Conservation (phyloP, 148 eudicot genomes). For the Rheum nobile region DNA sequence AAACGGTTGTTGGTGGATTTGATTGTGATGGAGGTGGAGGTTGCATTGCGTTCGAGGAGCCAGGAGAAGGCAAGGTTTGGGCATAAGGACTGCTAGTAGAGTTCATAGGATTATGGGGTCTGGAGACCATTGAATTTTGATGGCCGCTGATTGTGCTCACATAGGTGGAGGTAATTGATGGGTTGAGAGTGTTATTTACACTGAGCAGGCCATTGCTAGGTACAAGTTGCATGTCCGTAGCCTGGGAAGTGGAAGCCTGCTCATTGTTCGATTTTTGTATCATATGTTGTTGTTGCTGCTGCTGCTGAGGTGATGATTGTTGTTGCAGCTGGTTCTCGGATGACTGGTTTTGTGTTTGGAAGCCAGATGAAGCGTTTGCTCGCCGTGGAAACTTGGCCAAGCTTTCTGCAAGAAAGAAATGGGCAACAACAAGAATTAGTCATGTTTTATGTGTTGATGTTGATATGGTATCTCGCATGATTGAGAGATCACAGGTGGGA, state of each 20-base stretch:
- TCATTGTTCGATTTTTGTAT: slow-evolving; percentile 48
- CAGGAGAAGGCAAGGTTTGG: no score
- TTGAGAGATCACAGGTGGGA: no score
- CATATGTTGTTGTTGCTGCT: slow-evolving; percentile 26
- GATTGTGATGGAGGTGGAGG: slow-evolving; percentile 35
- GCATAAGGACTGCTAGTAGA: slow-evolving; percentile 38
- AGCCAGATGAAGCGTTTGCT: slow-evolving; percentile 38
- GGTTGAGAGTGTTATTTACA: no score
- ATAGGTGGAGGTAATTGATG: no score
- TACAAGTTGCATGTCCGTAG: slow-evolving; percentile 35
- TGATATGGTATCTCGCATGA: no score
- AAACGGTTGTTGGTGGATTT: slow-evolving; percentile 24
- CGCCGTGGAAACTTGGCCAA: slow-evolving; percentile 85
- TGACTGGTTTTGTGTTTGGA: slow-evolving; percentile 46
- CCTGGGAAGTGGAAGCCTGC: slow-evolving; percentile 36
- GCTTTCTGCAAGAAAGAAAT: slow-evolving; percentile 43
- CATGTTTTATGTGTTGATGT: not conserved
- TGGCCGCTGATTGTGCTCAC: no score
- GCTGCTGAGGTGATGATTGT: no score
- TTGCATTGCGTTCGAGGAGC: no score
- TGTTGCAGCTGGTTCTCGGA: no score
- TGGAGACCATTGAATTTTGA: slow-evolving; percentile 50
- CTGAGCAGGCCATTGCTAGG: slow-evolving; percentile 61
- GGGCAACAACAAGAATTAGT: not conserved
- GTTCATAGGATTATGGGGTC: slow-evolving; percentile 55